A percentile compares a stretch with the other conserved stretches of the same genome.
Conservation (phyloP, 805 yeast species). For the Lachancea cidri region DNA sequence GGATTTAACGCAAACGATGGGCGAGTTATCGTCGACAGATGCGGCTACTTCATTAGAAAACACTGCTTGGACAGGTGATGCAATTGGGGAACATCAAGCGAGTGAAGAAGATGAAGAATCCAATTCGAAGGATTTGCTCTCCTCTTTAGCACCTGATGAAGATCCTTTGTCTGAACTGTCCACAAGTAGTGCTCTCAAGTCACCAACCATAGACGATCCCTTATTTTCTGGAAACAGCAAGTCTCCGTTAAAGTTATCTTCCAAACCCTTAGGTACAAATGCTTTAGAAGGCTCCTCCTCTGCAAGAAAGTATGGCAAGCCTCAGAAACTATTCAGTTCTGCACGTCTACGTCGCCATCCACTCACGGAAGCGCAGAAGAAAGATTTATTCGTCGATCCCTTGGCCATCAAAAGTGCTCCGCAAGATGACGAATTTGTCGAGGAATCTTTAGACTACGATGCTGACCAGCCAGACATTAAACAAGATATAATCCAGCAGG, state of each 20-base stretch:
- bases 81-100: conserved; percentile 6
- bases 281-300: conserved; percentile 31
- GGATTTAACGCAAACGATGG: conserved; percentile 11
- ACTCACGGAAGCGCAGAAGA: conserved; percentile 16
- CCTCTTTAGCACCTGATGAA: conserved; percentile 27
- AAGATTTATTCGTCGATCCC: conserved; percentile 29
- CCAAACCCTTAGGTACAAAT: conserved; percentile 12
- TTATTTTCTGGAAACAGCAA: conserved; percentile 29
- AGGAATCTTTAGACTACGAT: conserved; percentile 24
- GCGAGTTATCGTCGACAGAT: conserved; percentile 6
- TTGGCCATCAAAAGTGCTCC: conserved; percentile 31
- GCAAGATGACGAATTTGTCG: conserved; percentile 29
- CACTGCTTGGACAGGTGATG: conserved; percentile 11
- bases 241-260: conserved; percentile 18
- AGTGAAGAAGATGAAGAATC: conserved; percentile 11
- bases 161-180: conserved; percentile 42
- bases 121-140: conserved; percentile 1
- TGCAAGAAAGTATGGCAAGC: conserved; percentile 35
- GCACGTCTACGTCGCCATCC: conserved; percentile 42
- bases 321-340: conserved; percentile 42
- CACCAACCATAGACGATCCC: conserved; percentile 31
- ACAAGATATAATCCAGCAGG: conserved; percentile 17
- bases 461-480: conserved; percentile 16
- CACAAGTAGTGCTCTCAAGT: conserved; percentile 25
- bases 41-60: conserved; percentile 4